phyloP scores from a whole-genome alignment of 2,329 filamentous ascomycete species.

The Aspergillus eucalypticola region DNA sequence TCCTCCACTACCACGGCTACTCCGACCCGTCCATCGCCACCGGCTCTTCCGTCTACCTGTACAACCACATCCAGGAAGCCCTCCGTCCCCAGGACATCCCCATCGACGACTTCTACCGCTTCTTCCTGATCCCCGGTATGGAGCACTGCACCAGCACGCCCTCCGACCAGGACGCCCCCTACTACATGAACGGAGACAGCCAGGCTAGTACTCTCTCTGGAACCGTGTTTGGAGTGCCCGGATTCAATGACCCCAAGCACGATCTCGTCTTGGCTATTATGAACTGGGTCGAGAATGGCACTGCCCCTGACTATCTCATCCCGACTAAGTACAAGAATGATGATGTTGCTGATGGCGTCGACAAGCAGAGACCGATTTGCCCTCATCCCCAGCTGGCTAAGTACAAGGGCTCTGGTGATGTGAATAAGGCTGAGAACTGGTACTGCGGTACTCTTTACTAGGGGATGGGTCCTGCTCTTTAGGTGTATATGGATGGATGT shows the following conservation, averaged over 20 bases:
- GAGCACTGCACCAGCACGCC: conserved; percentile 12
- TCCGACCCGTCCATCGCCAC: conserved; percentile 12
- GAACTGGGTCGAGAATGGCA: conserved; percentile 23
- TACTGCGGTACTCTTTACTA: conserved; percentile 3
- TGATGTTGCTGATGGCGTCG: background rate
- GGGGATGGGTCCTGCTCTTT: too few species aligned
- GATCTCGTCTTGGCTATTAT: conserved; percentile 22
- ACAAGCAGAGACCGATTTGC: conserved; percentile 5
- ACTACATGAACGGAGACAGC: conserved; percentile 11
- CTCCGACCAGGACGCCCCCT: conserved; percentile 6
- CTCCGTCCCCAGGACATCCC: conserved; percentile 8
- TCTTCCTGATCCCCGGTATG: conserved; percentile 20
- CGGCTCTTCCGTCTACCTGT: conserved; percentile 19
- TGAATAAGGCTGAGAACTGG: conserved; percentile 5
- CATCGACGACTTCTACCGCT: conserved; percentile 19
- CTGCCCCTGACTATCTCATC: conserved; percentile 16
- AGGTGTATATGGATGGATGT: too few species aligned
- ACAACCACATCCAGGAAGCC: conserved; percentile 3
- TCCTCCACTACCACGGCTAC: conserved; percentile 22
- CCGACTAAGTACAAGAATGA: conserved; percentile 18
- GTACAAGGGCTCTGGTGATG: conserved; percentile 7
- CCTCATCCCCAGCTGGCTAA: background rate
- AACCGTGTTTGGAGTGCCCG: conserved; percentile 10
- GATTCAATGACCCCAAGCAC: conserved; percentile 17
- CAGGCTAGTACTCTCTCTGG: conserved; percentile 4